Evolutionary conservation across 2,329 filamentous ascomycete species (phyloP), one percentile per base, ranked within the genome.

Genomic region (Colletotrichum sp.): DNA sequence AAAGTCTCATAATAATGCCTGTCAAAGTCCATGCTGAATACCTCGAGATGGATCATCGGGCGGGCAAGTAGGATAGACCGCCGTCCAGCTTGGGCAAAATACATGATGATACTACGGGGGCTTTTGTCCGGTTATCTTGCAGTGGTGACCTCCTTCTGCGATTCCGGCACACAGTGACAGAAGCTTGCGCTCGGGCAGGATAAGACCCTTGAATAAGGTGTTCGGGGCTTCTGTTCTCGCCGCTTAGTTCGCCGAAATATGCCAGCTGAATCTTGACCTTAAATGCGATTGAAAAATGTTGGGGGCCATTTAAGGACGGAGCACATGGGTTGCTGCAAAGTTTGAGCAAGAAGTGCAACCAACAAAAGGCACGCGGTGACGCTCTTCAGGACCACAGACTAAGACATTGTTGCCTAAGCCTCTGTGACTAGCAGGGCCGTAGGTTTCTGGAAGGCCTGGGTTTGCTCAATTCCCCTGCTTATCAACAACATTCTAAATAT

Each of bases 171-270:
- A n/a, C 6, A 12, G 18, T 12, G 38, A 5, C 9, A 4, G 18
- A 21, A 5, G 8, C 2, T 47, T 18, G 11, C 38, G 4, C 3
- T 11, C 11, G 12, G 11, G n/a, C n/a, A n/a, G n/a, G n/a, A 21
- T 11, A 12, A 12, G 3, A 8, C 1, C 18, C n/a, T 1, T 47
- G 18, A 7, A 47, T 12, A 2, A n/a, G n/a, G n/a, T n/a, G n/a
- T 21, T 43, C 11, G 18, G 6, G 5, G 18, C 5, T 5, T 47
- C n/a, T n/a, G 43, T n/a, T 47, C 18, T 47, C 43, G 43, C 43
- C 18, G 18, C 16, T 47, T 47, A n/a, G 9, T 11, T 47, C 43
- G 43, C 43, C 9, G 8, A 21, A 47, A 47, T 8, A 47, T 47
- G 18, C 18, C 18, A 21, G 43, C 43, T 21, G 43, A 47, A 9